These are phyloP conservation scores for Fusarium denticulatum DNA, from an alignment of 2,329 filamentous ascomycete genomes.

Conservation along the genomic window DNA sequence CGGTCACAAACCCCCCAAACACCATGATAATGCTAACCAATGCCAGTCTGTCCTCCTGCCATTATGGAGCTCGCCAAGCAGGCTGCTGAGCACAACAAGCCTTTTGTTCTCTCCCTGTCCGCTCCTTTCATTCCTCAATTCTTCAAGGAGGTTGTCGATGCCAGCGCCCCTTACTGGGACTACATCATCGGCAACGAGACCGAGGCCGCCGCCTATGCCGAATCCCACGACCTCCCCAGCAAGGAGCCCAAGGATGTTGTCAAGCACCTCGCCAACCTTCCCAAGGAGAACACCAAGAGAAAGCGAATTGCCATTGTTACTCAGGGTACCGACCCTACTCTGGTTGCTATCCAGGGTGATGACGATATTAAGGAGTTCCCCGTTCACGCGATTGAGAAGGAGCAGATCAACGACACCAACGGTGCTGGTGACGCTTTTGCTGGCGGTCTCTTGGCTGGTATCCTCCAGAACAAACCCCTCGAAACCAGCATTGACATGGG, in stretches of 20 bases:
- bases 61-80: constrained; percentile 91
- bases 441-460: constrained; percentile 89
- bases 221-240: constrained; percentile 78
- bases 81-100: constrained; percentile 89
- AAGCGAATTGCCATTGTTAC: constrained; percentile 91
- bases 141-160: constrained; percentile 96
- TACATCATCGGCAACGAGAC: constrained; percentile 97
- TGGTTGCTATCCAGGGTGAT: constrained; percentile 81
- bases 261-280: constrained; percentile 83
- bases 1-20: background rate
- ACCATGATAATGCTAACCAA: constrained; percentile 10
- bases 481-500: constrained; percentile 87
- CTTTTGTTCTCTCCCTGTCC: constrained; percentile 89
- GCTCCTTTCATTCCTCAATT: constrained; percentile 97
- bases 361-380: constrained; percentile 78
- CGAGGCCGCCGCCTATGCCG: constrained; percentile 88
- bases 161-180: constrained; percentile 90
- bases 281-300: constrained; percentile 89
- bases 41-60: constrained; percentile 82
- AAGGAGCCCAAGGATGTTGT: constrained; percentile 87
- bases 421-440: constrained; percentile 97
- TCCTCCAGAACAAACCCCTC: constrained; percentile 85
- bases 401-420: constrained; percentile 93
- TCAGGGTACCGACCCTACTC: constrained; percentile 90
- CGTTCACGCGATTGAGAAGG: constrained; percentile 80